Base-by-base conservation (phyloP, 768 basidiomycete species). In the Mrakia frigida region DNA sequence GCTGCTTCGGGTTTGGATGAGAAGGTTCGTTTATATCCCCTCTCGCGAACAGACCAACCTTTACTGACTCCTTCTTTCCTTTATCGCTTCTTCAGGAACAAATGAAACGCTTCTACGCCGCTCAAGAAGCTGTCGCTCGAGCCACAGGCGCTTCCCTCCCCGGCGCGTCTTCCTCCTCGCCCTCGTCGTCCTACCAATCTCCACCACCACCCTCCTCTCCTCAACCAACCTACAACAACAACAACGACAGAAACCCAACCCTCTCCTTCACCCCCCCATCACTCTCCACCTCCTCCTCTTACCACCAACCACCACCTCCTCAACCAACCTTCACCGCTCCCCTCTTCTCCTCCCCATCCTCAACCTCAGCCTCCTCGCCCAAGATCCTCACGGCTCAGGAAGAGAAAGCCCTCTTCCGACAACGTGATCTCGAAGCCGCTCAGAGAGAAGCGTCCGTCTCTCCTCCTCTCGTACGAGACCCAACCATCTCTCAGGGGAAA, bases 81-180 rank as follows among this genome's bases (percentile, higher is more conserved):
- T 2, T 6, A 60, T 31, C 6, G 0, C 39, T 25, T 6, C n/a
- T 25, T 11, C 61, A 75, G 74, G 74, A 75, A 31, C 74, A 75
- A 43, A 50, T 68, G 23, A 31, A 28, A 52, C 53, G 35, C 16
- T 75, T 68, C 52, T 75, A 75, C n/a, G 67, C 52, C 37, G 74
- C 74, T 2, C 74, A 75, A 31, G 74, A 68, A 68, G 74, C 74
- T 37, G 74, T 75, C 52, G 67, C 65, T 21, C 74, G 74, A 31
- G 43, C 39, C 1, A 41, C 70, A 5, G 31, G 28, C 21, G 7
- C 43, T 0, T 43, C 70, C 33, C 3, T 52, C 70, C 39, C 16
- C 23, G 23, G 25, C 46, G 46, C 46, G 46, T 50, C 46, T 9
- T 18, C 14, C 41, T 43, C 28, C 1, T 50, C 46, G 16, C 31